These are phyloP conservation scores for Flaveria robusta DNA, from an alignment of 129 eudicot genomes.

Conservation along the genomic window DNA sequence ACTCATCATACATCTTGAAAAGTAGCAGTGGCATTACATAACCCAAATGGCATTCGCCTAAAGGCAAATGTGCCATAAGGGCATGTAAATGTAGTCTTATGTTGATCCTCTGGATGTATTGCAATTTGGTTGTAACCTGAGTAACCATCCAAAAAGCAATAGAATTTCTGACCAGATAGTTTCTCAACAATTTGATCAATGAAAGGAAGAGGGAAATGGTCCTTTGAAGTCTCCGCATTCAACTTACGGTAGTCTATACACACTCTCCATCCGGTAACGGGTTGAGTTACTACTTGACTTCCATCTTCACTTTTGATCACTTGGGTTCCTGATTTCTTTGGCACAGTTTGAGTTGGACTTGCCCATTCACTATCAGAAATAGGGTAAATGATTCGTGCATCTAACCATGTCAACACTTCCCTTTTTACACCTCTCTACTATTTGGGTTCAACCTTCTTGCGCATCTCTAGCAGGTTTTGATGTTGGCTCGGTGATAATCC, in stretches of 20 bases:
- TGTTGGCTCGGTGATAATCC: not conserved
- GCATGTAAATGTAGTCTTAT: not conserved
- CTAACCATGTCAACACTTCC: not conserved
- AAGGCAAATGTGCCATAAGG: not conserved
- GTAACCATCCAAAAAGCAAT: not conserved
- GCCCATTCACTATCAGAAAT: not conserved
- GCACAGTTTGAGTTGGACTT: not conserved
- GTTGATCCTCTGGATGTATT: not conserved
- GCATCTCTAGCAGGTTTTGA: not conserved
- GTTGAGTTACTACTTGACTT: not conserved
- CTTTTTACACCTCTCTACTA: not conserved
- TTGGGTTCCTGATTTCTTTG: not conserved
- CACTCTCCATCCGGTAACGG: not conserved
- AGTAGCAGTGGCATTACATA: not conserved
- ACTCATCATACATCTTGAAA: not conserved
- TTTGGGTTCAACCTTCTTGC: not conserved
- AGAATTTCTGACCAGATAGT: not conserved
- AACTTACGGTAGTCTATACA: not conserved
- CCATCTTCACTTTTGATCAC: not conserved
- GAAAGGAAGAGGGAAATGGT: not conserved
- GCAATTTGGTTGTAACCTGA: not conserved
- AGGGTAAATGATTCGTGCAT: not conserved
- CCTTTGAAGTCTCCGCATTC: not conserved
- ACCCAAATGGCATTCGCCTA: not conserved
- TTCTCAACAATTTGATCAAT: not conserved